phyloP scores from a whole-genome alignment of 768 basidiomycete species.

The Sporobolomyces roseus region DNA sequence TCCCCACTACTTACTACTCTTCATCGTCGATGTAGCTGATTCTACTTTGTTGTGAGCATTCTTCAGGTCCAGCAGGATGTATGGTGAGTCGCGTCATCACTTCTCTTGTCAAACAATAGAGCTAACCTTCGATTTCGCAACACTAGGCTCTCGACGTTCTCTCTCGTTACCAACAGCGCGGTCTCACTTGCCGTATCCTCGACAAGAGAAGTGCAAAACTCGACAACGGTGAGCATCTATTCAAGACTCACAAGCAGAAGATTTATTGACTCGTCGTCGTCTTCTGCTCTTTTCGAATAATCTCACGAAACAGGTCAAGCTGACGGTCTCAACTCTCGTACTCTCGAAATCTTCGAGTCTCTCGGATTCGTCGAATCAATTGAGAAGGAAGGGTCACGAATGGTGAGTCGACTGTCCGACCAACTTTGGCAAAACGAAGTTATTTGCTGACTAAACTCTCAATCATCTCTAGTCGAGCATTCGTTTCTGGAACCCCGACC shows the following conservation, averaged over 20 bases:
- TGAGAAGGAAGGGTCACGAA: slow-evolving; percentile 40
- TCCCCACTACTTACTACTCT: not conserved
- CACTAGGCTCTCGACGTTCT: slow-evolving; percentile 24
- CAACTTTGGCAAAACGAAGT: too few species aligned
- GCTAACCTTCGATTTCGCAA: not conserved
- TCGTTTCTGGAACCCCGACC: slow-evolving; percentile 43
- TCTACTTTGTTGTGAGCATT: not conserved
- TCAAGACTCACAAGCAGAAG: not conserved
- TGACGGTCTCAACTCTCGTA: slow-evolving; percentile 43
- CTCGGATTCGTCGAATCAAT: slow-evolving; percentile 43
- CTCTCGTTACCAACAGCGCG: slow-evolving; percentile 17
- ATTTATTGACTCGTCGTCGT: not conserved
- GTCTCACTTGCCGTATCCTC: slow-evolving; percentile 36
- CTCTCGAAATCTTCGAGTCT: slow-evolving; percentile 44
- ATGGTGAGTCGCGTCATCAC: slow-evolving; percentile 16
- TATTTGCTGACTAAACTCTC: too few species aligned
- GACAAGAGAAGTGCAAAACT: slow-evolving; percentile 44
- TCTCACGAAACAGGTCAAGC: slow-evolving; percentile 39
- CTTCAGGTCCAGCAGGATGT: slow-evolving; percentile 40
- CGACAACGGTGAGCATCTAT: slow-evolving; percentile 32
- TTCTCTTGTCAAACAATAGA: too few species aligned
- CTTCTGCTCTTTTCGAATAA: too few species aligned
- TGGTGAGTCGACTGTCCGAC: slow-evolving; percentile 24
- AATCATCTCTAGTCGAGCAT: slow-evolving; percentile 27
- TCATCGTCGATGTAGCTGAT: not conserved